Conservation (phyloP, 1,139 yeast genomes). For the Candida sp. region DNA sequence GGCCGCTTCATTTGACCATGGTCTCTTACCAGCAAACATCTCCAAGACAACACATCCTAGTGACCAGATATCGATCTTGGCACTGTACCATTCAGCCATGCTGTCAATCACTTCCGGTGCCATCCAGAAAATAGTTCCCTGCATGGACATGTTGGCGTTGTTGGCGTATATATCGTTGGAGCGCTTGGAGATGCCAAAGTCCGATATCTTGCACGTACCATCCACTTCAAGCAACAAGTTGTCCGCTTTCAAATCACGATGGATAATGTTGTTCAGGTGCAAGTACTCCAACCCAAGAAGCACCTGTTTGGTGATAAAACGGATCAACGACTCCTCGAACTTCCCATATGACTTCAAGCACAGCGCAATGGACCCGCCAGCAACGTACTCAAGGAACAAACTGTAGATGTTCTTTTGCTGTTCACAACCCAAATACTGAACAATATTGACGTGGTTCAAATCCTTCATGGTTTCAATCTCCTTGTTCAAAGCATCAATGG, state of each 20-base stretch:
- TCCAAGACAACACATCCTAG: constrained; percentile 96
- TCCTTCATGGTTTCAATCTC: constrained; percentile 97
- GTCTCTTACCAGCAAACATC: constrained; percentile 89
- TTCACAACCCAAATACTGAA: constrained; percentile 95
- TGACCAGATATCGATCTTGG: constrained; percentile 94
- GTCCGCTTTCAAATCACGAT: constrained; percentile 96
- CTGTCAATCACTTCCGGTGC: constrained; percentile 98
- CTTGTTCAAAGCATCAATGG: constrained; percentile 81
- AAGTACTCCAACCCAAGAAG: constrained; percentile 83
- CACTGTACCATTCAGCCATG: constrained; percentile 91
- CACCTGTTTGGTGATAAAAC: constrained; percentile 79
- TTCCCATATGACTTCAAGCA: constrained; percentile 84
- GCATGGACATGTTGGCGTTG: constrained; percentile 96
- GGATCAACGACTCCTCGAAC: constrained; percentile 79
- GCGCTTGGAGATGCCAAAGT: constrained; percentile 94
- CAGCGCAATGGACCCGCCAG: constrained; percentile 96
- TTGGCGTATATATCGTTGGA: constrained; percentile 89
- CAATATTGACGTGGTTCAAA: constrained; percentile 91
- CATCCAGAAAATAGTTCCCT: constrained; percentile 99
- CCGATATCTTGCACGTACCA: constrained; percentile 96
- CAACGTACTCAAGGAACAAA: constrained; percentile 91
- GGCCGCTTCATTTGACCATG: constrained; percentile 83
- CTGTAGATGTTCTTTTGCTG: constrained; percentile 77
- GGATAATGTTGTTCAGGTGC: constrained; percentile 87
- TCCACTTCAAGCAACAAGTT: constrained; percentile 87